Conservation (phyloP, 139 green algal genomes). For the Nannochloris sp. region DNA sequence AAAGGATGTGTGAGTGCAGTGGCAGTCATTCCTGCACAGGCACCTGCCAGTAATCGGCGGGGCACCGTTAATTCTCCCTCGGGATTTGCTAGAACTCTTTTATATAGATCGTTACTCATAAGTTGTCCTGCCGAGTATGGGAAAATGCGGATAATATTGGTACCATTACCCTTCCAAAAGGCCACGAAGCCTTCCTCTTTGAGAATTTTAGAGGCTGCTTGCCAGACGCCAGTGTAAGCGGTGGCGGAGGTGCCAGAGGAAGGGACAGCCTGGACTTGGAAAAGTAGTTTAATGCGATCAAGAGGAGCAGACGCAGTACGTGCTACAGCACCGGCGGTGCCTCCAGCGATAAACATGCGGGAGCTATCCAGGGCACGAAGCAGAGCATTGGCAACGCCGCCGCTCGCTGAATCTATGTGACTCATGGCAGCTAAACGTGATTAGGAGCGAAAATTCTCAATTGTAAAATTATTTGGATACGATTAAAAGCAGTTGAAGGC, state of each 20-base stretch:
- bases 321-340: slow-evolving; percentile 57
- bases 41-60: slow-evolving; percentile 63
- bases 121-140: slow-evolving; percentile 80
- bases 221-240: slow-evolving; percentile 78
- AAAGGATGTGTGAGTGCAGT: slow-evolving; percentile 92
- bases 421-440: too few species aligned
- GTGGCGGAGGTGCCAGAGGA: slow-evolving; percentile 27
- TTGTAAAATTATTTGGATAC: too few species aligned
- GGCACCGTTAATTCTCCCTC: slow-evolving; percentile 60
- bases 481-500: too few species aligned
- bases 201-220: slow-evolving; percentile 77
- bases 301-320: slow-evolving; percentile 64
- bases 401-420: background rate
- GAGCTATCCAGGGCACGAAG: background rate
- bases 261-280: slow-evolving; percentile 78
- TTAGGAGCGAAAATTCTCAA: too few species aligned
- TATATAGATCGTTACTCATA: slow-evolving; percentile 34
- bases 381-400: background rate
- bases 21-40: slow-evolving; percentile 89
- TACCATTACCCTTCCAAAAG: slow-evolving; percentile 91
- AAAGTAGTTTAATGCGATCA: slow-evolving; percentile 93
- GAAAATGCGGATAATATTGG: slow-evolving; percentile 90
- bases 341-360: slow-evolving; percentile 53
- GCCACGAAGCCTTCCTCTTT: slow-evolving; percentile 81
- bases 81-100: slow-evolving; percentile 39